Base-by-base conservation (phyloP, 1,139 yeast genomes). In the Lodderomyces theae region DNA sequence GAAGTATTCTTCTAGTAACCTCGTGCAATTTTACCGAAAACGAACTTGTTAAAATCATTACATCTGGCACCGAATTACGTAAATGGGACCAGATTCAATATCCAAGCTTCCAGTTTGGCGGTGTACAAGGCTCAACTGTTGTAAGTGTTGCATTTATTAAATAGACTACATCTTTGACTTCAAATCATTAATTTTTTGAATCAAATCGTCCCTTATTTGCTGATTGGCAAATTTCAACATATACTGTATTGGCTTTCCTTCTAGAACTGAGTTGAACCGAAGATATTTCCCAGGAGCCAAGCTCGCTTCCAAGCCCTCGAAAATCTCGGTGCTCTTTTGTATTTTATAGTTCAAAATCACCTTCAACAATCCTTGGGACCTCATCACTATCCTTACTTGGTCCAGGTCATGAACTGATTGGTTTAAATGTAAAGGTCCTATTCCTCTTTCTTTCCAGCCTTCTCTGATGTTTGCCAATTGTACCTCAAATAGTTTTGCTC, bases 401-500 rank as follows among this genome's bases (percentile, higher is more conserved):
- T 52, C 49, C 4, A 63, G 56, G 36, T 66, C 65, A 3, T 53
- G 53, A 18, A 58, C 54, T n/a, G 71, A 63, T 46, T 77, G 76
- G 60, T 92, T 92, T 30, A 94, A 76, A 60, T 87, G 96, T 13
- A 94, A 65, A 4, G 81, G 77, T 1, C 99, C 99, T 31, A 85
- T 74, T 13, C 98, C 99, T 53, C 95, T 78, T 61, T 94, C 98
- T 59, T 86, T 92, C 98, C 99, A 94, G 2, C 96, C 97, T 21
- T 74, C 78, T 10, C 74, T 61, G 1, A 85, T 73, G 32, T 78
- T 73, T 1, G 82, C 65, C 31, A 90, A 66, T 50, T 85, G 81
- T 50, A 88, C 66, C 39, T 82, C 87, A 57, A 89, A 94, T 15
- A 92, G 66, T 57, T 90, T 88, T 11, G 95, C 89, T 33, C 84